Evolutionary conservation across 2,329 filamentous ascomycete genomes (phyloP), one percentile per base, ranked within the genome.

Genomic region (Cercospora canescens): DNA sequence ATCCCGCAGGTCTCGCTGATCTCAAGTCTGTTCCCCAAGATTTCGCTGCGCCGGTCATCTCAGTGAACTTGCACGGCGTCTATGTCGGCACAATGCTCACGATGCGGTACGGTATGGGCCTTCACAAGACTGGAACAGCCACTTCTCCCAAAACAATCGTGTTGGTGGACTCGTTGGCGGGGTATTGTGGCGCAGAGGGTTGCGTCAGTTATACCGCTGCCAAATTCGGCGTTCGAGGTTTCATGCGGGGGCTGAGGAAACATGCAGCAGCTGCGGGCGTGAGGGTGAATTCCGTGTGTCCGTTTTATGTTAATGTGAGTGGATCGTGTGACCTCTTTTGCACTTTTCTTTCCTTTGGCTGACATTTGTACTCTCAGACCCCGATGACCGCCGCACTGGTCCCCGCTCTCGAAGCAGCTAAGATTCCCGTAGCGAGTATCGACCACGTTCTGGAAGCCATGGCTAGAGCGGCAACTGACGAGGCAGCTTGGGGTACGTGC

Each of bases 271-370:
- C 57, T 7, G 35, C 34, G 14, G 57, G 57, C 16, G 57, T 60
- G 35, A 37, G 57, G n/a, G 57, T 60, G 5, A 60, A 60, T 39
- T 60, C 57, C 4, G 57, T 60, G n/a, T 60, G 57, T 28, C 57
- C 57, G 16, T 60, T 60, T 24, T 60, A 60, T 35, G 57, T 60
- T 12, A 28, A 60, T 34, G 57, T 60, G 57, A 60, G 57, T 35
- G 6, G 16, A 14, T 8, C 16, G 26, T 6, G 16, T 3, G 4
- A 8, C 32, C 14, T 55, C 6, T 4, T 7, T 34, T 26, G 4
- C 11, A 34, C 12, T 5, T 9, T 30, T 7, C 7, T 24, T 2
- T 3, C 6, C 11, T 4, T 14, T 24, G 16, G 45, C 24, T 52
- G 16, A 59, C 21, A 1, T 28, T 26, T n/a, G 16, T 12, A 32